Evolutionary conservation across 139 green algal species (phyloP).

Genomic region (Coelastrella sp.): DNA sequence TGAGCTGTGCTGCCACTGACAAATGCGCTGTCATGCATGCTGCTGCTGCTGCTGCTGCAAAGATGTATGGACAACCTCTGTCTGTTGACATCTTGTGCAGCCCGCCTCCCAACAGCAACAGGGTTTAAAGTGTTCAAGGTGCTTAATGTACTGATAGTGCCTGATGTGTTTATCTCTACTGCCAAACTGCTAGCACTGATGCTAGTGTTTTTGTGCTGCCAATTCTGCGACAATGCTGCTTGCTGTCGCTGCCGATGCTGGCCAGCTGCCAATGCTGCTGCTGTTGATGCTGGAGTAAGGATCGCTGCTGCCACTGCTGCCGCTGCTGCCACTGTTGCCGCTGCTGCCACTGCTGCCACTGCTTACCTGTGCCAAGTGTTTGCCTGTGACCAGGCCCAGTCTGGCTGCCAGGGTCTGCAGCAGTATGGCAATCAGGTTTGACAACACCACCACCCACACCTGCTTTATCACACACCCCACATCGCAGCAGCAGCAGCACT

Average conservation of each 20-base stretch:
- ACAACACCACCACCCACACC: constrained; percentile 75
- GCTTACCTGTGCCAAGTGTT: constrained; percentile 64
- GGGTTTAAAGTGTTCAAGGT: background rate
- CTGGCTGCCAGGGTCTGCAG: constrained; percentile 69
- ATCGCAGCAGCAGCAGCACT: background rate
- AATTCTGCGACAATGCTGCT: background rate
- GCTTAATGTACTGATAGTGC: too few relatives aligned
- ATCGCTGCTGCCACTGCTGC: background rate
- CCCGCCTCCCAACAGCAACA: too few relatives aligned
- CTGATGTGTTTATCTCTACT: background rate
- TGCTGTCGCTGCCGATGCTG: background rate
- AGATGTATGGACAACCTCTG: too few relatives aligned
- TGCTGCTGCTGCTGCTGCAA: too few relatives aligned
- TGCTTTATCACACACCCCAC: background rate
- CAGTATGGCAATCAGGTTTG: constrained; percentile 74
- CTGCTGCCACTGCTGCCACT: constrained; percentile 5
- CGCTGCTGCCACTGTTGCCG: background rate
- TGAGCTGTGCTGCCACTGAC: too few relatives aligned
- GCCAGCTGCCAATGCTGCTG: background rate
- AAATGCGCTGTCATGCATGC: too few relatives aligned
- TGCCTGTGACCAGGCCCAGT: constrained; percentile 73
- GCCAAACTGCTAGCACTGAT: background rate
- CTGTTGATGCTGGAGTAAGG: background rate
- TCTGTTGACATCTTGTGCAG: too few relatives aligned
- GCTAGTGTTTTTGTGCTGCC: background rate